Base-by-base conservation (phyloP, 768 basidiomycete genomes). In the Pleurotus ostreatus region DNA sequence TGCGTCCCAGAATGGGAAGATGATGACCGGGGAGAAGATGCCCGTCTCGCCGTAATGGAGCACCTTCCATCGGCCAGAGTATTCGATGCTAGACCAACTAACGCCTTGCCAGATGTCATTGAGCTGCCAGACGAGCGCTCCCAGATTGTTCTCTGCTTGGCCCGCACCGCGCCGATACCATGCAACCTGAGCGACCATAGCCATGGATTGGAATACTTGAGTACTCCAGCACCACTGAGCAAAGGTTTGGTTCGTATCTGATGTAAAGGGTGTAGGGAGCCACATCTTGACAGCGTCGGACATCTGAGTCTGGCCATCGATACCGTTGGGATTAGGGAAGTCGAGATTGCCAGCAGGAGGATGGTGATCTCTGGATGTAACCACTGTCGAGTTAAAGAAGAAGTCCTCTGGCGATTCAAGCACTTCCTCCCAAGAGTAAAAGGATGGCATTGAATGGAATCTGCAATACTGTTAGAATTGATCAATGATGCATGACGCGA, bases 151-250 rank as follows among this genome's bases (percentile, higher is more conserved):
- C 66, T 83, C 81, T 56, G 77, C 76, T 46, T 72, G 71, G 5
- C 82, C 82, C 0, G 83, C 79, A n/a, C 82, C 81, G 34, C 76
- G 78, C 37, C 83, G 71, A 66, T 85, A 85, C 72, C 75, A 84
- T 5, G 81, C 76, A 41, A 83, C 76, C 62, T 84, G 71, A n/a
- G 81, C 73, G n/a, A 76, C 71, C 72, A 83, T 82, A 45, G 78
- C 77, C 74, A 84, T 76, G 16, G 78, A 70, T 60, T 83, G 83
- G 77, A 83, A 83, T 16, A 83, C 60, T 60, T 84, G 83, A 2
- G 82, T 83, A 65, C 79, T 81, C 71, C 75, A 85, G 66, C 80
- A 83, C 82, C 82, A 83, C 62, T 83, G 81, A 0, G 82, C 78
- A 64, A 85, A 84, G 0, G 82, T 84, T 61, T 81, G 76, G 57